Conservation (phyloP, 768 basidiomycete species). For the Antrodiella citrinella region DNA sequence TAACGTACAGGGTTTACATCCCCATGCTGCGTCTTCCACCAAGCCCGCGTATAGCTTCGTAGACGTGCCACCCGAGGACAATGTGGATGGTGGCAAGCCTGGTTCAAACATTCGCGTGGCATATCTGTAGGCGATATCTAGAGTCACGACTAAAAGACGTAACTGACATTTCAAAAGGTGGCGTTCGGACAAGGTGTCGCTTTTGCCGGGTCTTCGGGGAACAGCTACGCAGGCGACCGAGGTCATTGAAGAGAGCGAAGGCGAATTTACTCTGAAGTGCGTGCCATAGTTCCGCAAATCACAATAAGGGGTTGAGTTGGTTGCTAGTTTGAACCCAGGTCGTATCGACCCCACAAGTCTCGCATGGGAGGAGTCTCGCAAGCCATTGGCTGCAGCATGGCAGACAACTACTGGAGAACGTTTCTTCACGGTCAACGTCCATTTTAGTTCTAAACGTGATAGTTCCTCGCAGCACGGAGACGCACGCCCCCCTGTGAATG, state of each 20-base stretch:
- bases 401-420: slow-evolving; percentile 33
- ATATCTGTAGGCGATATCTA: slow-evolving; percentile 34
- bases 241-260: slow-evolving; percentile 24
- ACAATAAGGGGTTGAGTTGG: background rate
- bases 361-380: slow-evolving; percentile 49
- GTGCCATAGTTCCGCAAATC: too few species aligned
- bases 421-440: slow-evolving; percentile 54
- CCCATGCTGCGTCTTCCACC: slow-evolving; percentile 14
- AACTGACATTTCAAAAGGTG: slow-evolving; percentile 27
- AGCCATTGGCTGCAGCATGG: slow-evolving; percentile 56
- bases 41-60: slow-evolving; percentile 40
- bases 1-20: slow-evolving; percentile 7
- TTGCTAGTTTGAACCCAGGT: slow-evolving; percentile 49
- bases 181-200: slow-evolving; percentile 39
- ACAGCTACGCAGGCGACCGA: slow-evolving; percentile 38
- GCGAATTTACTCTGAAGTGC: slow-evolving; percentile 36
- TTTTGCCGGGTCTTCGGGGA: slow-evolving; percentile 39
- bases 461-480: slow-evolving; percentile 48
- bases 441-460: slow-evolving; percentile 50
- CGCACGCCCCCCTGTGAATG: slow-evolving; percentile 51
- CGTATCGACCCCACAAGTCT: slow-evolving; percentile 49
- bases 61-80: slow-evolving; percentile 43
- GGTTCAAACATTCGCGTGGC: slow-evolving; percentile 59
- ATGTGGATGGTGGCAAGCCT: slow-evolving; percentile 50
- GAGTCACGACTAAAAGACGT: background rate